Evolutionary conservation across 345 rosid species (phyloP).

Genomic region (Ceriops zippeliana): DNA sequence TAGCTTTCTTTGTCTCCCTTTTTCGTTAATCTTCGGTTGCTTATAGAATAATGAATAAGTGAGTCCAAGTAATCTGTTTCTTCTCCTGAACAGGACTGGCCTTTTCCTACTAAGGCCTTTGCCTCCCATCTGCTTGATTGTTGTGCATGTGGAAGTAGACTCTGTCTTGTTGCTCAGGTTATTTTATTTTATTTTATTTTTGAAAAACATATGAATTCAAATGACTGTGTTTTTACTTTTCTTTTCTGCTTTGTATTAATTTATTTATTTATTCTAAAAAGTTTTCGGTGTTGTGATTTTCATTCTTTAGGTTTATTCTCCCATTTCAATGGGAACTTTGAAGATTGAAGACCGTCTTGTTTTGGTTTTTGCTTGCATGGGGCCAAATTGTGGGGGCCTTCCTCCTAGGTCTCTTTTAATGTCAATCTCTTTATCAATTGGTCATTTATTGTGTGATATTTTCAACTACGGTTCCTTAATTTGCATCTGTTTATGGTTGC

Average conservation of each 20-base stretch:
- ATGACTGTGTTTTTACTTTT: not conserved
- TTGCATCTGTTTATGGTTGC: not conserved
- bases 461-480: not conserved
- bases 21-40: too few relatives aligned
- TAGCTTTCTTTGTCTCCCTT: not conserved
- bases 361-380: conserved; percentile 62
- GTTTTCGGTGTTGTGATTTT: too few relatives aligned
- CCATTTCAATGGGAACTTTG: conserved; percentile 43
- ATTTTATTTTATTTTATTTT: too few relatives aligned
- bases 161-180: conserved; percentile 83
- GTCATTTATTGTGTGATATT: not conserved
- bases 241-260: not conserved
- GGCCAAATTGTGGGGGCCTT: conserved; percentile 49
- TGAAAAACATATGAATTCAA: not conserved
- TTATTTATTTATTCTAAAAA: not conserved
- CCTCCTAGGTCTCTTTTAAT: conserved; percentile 48
- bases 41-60: too few relatives aligned
- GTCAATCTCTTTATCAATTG: not conserved
- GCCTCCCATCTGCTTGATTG: conserved; percentile 42
- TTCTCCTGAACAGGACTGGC: conserved; percentile 62
- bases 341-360: conserved; percentile 64
- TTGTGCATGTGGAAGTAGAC: conserved; percentile 50
- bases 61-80: not conserved
- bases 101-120: conserved; percentile 43
- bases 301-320: conserved; percentile 56